Percentiles rank a stretch among this genome's conserved stretches.
phyloP scores from a whole-genome alignment of 2,329 filamentous ascomycete genomes.

The Colletotrichum tofieldiae region DNA sequence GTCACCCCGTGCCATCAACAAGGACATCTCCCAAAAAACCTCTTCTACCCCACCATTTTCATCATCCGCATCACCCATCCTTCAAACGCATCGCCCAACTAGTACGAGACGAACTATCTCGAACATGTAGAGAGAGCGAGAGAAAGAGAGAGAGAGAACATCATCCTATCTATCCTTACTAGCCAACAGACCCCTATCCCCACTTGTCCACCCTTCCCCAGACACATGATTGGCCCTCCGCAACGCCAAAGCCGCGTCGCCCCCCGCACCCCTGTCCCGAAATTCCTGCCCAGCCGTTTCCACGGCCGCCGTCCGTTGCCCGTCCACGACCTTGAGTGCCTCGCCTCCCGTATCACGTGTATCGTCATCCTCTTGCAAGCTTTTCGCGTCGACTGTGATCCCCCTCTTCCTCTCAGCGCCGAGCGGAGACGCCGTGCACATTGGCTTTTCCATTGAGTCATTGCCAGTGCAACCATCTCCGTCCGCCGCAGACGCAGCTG shows the following conservation, averaged over 20 bases:
- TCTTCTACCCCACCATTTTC: not conserved
- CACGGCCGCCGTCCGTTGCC: not conserved
- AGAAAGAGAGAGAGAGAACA: not conserved
- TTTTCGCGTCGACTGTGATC: not conserved
- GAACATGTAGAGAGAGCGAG: not conserved
- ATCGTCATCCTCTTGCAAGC: not conserved
- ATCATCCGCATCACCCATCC: not conserved
- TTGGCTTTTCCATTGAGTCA: not conserved
- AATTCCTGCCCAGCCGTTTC: not conserved
- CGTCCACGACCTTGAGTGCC: not conserved
- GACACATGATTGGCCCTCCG: constrained; percentile 7
- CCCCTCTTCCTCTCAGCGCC: not conserved
- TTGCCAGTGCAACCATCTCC: not conserved
- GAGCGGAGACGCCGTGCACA: not conserved
- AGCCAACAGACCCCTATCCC: not conserved
- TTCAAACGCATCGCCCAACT: not conserved
- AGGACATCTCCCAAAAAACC: too few relatives aligned
- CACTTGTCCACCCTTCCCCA: not conserved
- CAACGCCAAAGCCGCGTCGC: constrained; percentile 1
- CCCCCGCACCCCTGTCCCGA: not conserved
- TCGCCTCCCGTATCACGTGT: not conserved
- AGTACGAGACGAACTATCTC: too few relatives aligned
- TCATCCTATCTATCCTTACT: not conserved
- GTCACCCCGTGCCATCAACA: too few relatives aligned
- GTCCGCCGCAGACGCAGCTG: not conserved